Base-by-base conservation (phyloP, 2,329 filamentous ascomycete genomes). In the Claviceps sp. region DNA sequence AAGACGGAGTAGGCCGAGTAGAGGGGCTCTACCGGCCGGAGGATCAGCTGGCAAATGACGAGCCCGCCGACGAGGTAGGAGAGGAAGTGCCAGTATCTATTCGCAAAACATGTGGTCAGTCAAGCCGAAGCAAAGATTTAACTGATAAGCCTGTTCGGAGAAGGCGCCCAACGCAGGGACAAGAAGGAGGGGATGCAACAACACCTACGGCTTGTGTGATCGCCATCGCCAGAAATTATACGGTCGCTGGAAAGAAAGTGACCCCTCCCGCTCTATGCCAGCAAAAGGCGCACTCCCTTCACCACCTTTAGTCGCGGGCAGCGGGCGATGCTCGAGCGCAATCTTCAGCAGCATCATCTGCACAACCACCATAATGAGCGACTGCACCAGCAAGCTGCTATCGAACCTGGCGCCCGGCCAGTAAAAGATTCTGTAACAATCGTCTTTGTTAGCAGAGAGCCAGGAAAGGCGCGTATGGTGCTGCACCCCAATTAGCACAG, bases 181-280 rank as follows among this genome's bases (percentile, higher is more conserved):
- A 9, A 13, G n/a, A 14, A 37, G 26, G 16, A 37, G 37, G 2
- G 14, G 3, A 42, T 20, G 11, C 7, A 18, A 3, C 5, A 20
- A 13, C 5, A 72, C 77, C 54, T 64, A 84, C 70, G 85, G 85
- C 60, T 81, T 82, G 5, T 81, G 75, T 20, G 78, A 79, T 52
- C 81, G 76, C 87, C 87, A 91, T 66, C 87, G 85, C 87, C 87
- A 91, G 65, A 91, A 91, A 61, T 82, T 78, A 63, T 82, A 90
- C 0, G 87, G 87, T 24, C 87, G 73, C 55, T 72, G 73, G n/a
- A 61, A 61, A 9, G 61, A 60, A 54, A 62, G 62, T 6, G 61
- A 24, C 9, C 64, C 69, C 55, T 73, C 70, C 41, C 72, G 64
- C 7, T 70, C 62, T 5, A 53, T 48, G 22, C 75, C 77, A 2